Base-by-base conservation (phyloP, 805 yeast genomes). In the Candida tammaniensis region DNA sequence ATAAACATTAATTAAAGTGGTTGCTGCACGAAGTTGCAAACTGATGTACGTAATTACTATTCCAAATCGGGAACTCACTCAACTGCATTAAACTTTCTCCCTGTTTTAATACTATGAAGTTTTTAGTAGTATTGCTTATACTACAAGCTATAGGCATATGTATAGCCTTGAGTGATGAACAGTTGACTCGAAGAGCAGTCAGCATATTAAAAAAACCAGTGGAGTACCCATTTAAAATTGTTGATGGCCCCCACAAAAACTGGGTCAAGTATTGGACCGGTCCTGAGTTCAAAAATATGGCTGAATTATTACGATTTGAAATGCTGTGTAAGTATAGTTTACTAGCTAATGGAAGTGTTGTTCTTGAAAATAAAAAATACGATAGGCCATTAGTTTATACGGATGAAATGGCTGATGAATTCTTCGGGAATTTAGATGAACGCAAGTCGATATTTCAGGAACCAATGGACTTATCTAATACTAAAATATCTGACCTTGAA, bases 241-340 rank as follows among this genome's bases (percentile, higher is more conserved):
- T 15, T 2, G 27, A 27, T 5, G 36, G 36, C 5, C 27, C 31
- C 7, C 36, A 33, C 15, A 33, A 21, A 17, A 19, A 24, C 11
- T 33, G 27, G 27, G 17, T 27, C 10, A 33, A 33, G 14, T 33
- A 33, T 14, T 33, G 36, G 36, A 17, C 20, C 10, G 36, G 36
- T 3, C 36, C 36, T 13, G 7, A 27, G 3, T 22, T 33, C 7
- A 33, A 27, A 12, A 33, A 33, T 18, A 21, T 16, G 13, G 30
- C 24, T 10, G 36, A 27, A 9, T 22, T 33, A 23, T 13, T 33
- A 5, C 11, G 36, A 17, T 27, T 22, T 17, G 36, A 33, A 16
- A 13, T 33, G 19, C 31, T 27, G 22, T 17, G 27, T 11, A 17
- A 13, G 6, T 33, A 33, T 16, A 22, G 20, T 3, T 3, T 33